Evolutionary conservation across 2,329 filamentous ascomycete species (phyloP).

Genomic region (Penicillium sp.): DNA sequence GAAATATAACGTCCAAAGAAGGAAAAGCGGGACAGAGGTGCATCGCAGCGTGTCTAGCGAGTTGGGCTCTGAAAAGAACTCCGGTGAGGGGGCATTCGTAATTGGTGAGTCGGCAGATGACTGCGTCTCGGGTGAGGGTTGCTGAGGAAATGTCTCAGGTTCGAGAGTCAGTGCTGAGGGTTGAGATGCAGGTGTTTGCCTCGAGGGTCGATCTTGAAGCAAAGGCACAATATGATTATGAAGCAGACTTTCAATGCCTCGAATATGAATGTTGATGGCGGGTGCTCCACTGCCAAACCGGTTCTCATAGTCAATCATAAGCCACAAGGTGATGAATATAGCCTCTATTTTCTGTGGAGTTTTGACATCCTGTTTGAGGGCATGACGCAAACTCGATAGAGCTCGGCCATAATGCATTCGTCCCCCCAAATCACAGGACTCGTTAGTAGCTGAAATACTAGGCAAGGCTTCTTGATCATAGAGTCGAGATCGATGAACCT

Average conservation of each 20-base stretch:
- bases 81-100: not conserved
- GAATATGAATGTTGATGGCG: constrained; percentile 27
- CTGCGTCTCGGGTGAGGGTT: not conserved
- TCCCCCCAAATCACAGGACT: constrained; percentile 19
- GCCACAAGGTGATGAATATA: constrained; percentile 29
- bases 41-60: constrained; percentile 12
- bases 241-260: constrained; percentile 23
- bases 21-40: constrained; percentile 27
- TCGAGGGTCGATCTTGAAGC: constrained; percentile 9
- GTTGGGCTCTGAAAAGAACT: not conserved
- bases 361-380: constrained; percentile 25
- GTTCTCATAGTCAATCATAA: constrained; percentile 32
- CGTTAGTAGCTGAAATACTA: constrained; percentile 2
- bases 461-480: constrained; percentile 13
- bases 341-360: constrained; percentile 24
- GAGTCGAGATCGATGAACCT: constrained; percentile 21
- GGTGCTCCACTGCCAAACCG: constrained; percentile 24
- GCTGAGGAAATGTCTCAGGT: not conserved
- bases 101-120: not conserved
- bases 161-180: not conserved
- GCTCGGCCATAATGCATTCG: constrained; percentile 26
- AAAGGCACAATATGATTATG: constrained; percentile 27
- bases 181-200: not conserved
- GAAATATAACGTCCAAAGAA: constrained; percentile 30
- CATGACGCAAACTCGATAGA: constrained; percentile 23